A percentile compares a stretch with the other conserved stretches of the same genome.
phyloP scores from a whole-genome alignment of 352 stramenopile genomes.

The Peronospora farinosa region DNA sequence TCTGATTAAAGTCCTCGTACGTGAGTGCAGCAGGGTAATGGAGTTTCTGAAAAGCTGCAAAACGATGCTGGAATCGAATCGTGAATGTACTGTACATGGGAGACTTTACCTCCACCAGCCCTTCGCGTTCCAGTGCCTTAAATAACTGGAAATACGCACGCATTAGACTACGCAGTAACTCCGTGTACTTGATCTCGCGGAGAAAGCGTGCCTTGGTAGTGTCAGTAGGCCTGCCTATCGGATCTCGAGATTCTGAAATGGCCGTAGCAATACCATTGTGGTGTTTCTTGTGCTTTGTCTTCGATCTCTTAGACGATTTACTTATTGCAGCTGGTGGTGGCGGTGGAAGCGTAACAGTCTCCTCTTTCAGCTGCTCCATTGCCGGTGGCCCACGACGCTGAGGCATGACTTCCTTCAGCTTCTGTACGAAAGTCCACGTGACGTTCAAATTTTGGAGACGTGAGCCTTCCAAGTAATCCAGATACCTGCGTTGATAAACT shows the following conservation, averaged over 20 bases:
- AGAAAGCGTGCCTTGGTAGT: slow-evolving; percentile 53
- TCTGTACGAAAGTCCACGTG: slow-evolving; percentile 78
- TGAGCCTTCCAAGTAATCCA: slow-evolving; percentile 81
- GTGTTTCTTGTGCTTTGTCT: slow-evolving; percentile 42
- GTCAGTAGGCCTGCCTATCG: slow-evolving; percentile 26
- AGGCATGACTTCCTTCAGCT: slow-evolving; percentile 67
- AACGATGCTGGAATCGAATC: slow-evolving; percentile 77
- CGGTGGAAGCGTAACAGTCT: slow-evolving; percentile 4
- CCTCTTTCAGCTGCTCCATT: slow-evolving; percentile 11
- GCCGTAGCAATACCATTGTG: slow-evolving; percentile 9
- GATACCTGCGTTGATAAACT: slow-evolving; percentile 38
- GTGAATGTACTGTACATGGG: slow-evolving; percentile 54
- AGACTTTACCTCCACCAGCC: slow-evolving; percentile 37
- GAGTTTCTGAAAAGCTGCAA: slow-evolving; percentile 66
- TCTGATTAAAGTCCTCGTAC: slow-evolving; percentile 67
- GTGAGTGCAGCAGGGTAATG: slow-evolving; percentile 63
- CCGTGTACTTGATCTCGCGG: slow-evolving; percentile 73
- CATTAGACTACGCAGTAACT: slow-evolving; percentile 67
- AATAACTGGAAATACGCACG: slow-evolving; percentile 80
- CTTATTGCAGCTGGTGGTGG: slow-evolving; percentile 7
- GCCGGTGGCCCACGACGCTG: slow-evolving; percentile 9
- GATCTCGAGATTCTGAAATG: slow-evolving; percentile 2
- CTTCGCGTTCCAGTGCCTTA: slow-evolving; percentile 61
- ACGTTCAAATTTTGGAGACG: slow-evolving; percentile 76
- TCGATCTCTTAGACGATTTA: slow-evolving; percentile 33